phyloP scores from a whole-genome alignment of 306 rosid genomes.

The Vicia villosa region DNA sequence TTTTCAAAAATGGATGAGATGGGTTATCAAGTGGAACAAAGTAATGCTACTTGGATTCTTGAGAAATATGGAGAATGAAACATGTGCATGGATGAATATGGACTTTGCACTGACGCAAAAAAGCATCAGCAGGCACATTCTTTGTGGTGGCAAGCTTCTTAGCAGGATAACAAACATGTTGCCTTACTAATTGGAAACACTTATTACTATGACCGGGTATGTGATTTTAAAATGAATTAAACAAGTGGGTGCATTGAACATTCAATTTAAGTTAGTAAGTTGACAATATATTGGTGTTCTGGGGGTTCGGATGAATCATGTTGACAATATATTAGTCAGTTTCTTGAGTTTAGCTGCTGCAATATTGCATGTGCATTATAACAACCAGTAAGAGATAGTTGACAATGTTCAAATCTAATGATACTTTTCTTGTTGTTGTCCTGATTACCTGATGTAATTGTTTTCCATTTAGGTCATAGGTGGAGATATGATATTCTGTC shows the following conservation, averaged over 20 bases:
- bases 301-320: slow-evolving; percentile 85
- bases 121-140: slow-evolving; percentile 95
- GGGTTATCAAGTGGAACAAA: slow-evolving; percentile 96
- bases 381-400: not conserved
- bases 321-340: slow-evolving; percentile 77
- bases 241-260: slow-evolving; percentile 14
- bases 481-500: not conserved
- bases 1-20: slow-evolving; percentile 97
- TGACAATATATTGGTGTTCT: no score
- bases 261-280: slow-evolving; percentile 30
- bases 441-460: not conserved
- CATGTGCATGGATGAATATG: slow-evolving; percentile 94
- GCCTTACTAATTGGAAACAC: slow-evolving; percentile 98
- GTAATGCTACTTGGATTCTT: slow-evolving; percentile 99
- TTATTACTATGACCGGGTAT: slow-evolving; percentile 97
- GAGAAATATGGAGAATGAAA: slow-evolving; percentile 92
- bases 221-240: slow-evolving; percentile 39
- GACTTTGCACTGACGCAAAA: slow-evolving; percentile 80
- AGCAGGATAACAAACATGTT: slow-evolving; percentile 99
- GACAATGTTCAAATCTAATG: not conserved
- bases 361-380: slow-evolving; percentile 10
- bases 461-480: slow-evolving; percentile 1
- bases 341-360: slow-evolving; percentile 21
- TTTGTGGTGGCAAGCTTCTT: slow-evolving; percentile 99
- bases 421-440: slow-evolving; percentile 4